A percentile compares a stretch with the other conserved stretches of the same genome.
phyloP scores from a whole-genome alignment of 805 yeast species.

The Saturnispora kantuleensis region DNA sequence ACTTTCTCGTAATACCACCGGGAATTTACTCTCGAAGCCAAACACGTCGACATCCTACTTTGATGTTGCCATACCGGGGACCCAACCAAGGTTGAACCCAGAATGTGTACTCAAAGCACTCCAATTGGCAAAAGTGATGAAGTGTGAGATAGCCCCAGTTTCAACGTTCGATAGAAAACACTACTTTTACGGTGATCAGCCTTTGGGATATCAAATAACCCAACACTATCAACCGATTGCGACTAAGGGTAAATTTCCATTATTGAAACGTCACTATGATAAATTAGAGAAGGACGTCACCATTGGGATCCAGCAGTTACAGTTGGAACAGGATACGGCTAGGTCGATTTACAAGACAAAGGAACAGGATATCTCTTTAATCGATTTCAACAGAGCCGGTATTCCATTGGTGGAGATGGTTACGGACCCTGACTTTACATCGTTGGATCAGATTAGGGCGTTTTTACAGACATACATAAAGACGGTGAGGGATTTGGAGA shows the following conservation, averaged over 20 bases:
- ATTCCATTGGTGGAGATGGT: conserved; percentile 86
- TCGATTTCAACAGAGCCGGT: conserved; percentile 80
- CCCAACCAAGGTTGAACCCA: conserved; percentile 74
- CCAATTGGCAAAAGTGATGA: conserved; percentile 61
- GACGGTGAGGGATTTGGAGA: conserved; percentile 53
- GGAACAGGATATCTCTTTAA: conserved; percentile 26
- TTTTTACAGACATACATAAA: conserved; percentile 77
- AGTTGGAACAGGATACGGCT: conserved; percentile 93
- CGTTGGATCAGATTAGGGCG: conserved; percentile 56
- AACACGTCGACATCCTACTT: conserved; percentile 66
- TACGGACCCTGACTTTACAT: conserved; percentile 76
- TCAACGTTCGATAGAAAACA: conserved; percentile 89
- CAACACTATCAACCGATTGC: conserved; percentile 82
- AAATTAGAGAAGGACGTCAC: conserved; percentile 33
- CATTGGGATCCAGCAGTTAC: conserved; percentile 69
- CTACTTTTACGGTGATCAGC: conserved; percentile 94
- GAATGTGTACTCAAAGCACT: conserved; percentile 65
- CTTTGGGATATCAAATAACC: conserved; percentile 91
- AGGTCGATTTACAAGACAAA: conserved; percentile 50
- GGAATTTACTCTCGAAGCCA: conserved; percentile 37
- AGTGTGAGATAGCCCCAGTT: conserved; percentile 41
- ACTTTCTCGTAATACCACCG: conserved; percentile 37
- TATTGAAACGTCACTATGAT: conserved; percentile 41
- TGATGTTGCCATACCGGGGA: conserved; percentile 86
- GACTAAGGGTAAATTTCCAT: conserved; percentile 44